Evolutionary conservation across 345 rosid genomes (phyloP).

Genomic region (Murraya koenigii): DNA sequence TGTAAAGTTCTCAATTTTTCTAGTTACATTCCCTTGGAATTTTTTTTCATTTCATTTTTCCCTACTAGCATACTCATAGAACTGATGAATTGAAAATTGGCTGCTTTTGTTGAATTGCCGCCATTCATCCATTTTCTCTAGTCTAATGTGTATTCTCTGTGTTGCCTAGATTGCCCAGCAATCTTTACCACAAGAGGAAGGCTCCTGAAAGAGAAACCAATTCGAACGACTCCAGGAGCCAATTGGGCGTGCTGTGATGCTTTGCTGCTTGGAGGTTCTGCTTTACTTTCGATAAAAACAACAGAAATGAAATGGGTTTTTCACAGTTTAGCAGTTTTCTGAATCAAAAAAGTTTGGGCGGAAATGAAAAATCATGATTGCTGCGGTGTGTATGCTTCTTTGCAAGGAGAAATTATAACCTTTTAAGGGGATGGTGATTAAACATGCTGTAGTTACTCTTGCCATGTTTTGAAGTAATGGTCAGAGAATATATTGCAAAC

Average conservation of each 20-base stretch:
- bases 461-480: background rate
- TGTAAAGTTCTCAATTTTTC: background rate
- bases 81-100: background rate
- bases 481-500: constrained; percentile 9
- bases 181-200: constrained; percentile 47
- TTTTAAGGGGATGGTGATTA: background rate
- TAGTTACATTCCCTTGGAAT: background rate
- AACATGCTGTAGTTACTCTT: constrained; percentile 9
- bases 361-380: background rate
- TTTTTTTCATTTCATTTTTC: background rate
- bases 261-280: constrained; percentile 5
- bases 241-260: constrained; percentile 26
- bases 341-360: constrained; percentile 1
- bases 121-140: background rate
- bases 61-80: background rate
- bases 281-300: constrained; percentile 17
- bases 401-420: background rate
- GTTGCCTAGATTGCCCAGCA: constrained; percentile 56
- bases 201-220: constrained; percentile 47
- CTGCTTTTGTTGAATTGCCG: background rate
- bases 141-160: background rate
- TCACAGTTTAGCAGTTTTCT: constrained; percentile 21
- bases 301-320: constrained; percentile 18
- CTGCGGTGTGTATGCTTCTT: constrained; percentile 12
- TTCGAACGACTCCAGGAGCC: constrained; percentile 46